Percentiles rank a stretch among this genome's conserved stretches.
Conservation (phyloP, 495 filamentous ascomycete genomes). For the Neurospora sp. region DNA sequence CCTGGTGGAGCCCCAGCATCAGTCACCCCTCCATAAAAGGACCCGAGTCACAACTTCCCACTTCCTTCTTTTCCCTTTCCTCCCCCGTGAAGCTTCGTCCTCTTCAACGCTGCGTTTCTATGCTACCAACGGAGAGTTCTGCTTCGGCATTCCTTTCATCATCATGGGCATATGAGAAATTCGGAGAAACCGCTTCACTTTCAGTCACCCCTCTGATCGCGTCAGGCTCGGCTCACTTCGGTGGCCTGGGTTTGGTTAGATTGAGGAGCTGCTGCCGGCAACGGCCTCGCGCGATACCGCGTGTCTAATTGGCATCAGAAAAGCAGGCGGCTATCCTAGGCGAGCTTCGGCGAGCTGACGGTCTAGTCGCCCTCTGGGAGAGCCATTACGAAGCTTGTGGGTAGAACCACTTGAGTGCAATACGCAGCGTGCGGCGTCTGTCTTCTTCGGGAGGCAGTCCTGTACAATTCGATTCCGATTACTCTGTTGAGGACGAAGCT, state of each 20-base stretch:
- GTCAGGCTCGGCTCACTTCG: not conserved
- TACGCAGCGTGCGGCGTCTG: slow-evolving; percentile 10
- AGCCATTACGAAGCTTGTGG: slow-evolving; percentile 18
- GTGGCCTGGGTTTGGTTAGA: not conserved
- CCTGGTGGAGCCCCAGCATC: not conserved
- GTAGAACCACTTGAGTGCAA: slow-evolving; percentile 14
- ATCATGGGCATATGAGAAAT: not conserved
- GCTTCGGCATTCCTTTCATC: not conserved
- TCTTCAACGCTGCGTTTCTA: not conserved
- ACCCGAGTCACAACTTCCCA: not conserved
- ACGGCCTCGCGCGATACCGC: slow-evolving; percentile 12
- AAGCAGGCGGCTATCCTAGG: slow-evolving; percentile 7
- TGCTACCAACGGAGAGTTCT: not conserved
- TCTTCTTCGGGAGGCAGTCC: not conserved
- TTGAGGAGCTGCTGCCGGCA: slow-evolving; percentile 7
- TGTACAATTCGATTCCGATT: slow-evolving; percentile 17
- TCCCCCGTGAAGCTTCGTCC: not conserved
- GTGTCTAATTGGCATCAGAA: slow-evolving; percentile 19
- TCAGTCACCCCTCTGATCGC: not conserved
- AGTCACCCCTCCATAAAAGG: not conserved
- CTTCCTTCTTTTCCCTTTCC: not conserved
- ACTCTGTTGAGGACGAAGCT: slow-evolving; percentile 16
- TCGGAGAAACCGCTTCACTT: not conserved
- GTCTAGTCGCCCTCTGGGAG: slow-evolving; percentile 9
- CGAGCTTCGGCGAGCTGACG: not conserved